Conservation (phyloP, 176 grass and related monocot genomes). For the Aegilops umbellulata region DNA sequence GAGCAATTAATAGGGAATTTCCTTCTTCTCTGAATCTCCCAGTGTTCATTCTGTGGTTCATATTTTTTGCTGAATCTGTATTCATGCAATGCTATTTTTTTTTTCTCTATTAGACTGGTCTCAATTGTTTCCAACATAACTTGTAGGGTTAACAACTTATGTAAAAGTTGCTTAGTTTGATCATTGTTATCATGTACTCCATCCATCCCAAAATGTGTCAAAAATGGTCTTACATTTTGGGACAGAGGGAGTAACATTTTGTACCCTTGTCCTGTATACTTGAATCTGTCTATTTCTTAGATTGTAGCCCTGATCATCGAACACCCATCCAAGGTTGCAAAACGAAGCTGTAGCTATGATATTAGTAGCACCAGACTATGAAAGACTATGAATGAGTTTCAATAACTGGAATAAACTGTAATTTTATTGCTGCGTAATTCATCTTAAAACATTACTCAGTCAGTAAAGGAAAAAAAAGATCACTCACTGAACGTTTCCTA, state of each 20-base stretch:
- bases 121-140: neutral
- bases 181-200: neutral
- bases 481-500: neutral
- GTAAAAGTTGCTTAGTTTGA: conserved; percentile 1
- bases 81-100: neutral
- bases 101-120: neutral
- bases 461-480: neutral
- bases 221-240: too few relatives aligned
- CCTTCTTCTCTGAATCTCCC: conserved; percentile 4
- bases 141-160: neutral
- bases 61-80: neutral
- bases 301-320: neutral
- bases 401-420: neutral
- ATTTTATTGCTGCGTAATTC: neutral
- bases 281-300: neutral
- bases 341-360: neutral
- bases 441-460: neutral
- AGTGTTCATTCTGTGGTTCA: neutral
- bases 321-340: neutral
- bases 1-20: neutral
- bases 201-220: too few relatives aligned
- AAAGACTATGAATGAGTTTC: neutral
- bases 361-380: neutral
- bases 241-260: neutral
- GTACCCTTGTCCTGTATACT: conserved; percentile 4